Base-by-base conservation (phyloP, 192 early-diverging fungal genomes). In the Haplosporangium gracile region DNA sequence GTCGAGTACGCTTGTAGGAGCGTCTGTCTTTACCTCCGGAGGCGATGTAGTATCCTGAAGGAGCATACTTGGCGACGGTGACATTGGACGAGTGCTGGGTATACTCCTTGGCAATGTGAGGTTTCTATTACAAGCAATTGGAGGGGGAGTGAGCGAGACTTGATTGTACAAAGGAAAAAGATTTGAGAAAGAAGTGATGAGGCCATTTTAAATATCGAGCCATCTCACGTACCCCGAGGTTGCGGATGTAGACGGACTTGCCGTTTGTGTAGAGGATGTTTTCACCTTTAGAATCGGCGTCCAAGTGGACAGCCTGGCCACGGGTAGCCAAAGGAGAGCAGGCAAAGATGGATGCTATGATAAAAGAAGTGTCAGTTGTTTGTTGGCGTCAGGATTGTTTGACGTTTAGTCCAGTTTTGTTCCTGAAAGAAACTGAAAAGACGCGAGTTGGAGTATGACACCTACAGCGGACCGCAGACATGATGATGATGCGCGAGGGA, bases 21-120 rank as follows among this genome's bases (percentile, higher is more conserved):
- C n/a, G 57, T 26, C 4, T 60, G 24, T 24, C 24, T n/a, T 68
- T 90, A 95, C 97, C 98, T 82, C 96, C 98, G 51, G 98, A 99
- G 2, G 97, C 97, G 73, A 99, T 95, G 90, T 99, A 99, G 90
- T 94, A 97, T 68, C 98, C 97, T 78, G 94, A 96, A 5, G 98
- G 97, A 43, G 97, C 91, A 81, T 96, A 98, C 42, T 94, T 90
- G 10, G 98, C 98, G 36, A 97, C 97, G 8, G 96, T 97, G 2
- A 95, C 92, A 72, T 92, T 82, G 63, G 90, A 89, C 8, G 91
- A 91, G 87, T 99, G 98, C 7, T 93, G 95, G 5, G 94, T 93
- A 89, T 98, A 99, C 88, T 97, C 96, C 18, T 90, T 94, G 29
- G 95, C 93, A 72, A 96, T 89, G 43, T 89, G 89, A 15, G 95